Evolutionary conservation across 2,329 filamentous ascomycete genomes (phyloP), one percentile per base, ranked within the genome.

Genomic region (Knufia fluminis): DNA sequence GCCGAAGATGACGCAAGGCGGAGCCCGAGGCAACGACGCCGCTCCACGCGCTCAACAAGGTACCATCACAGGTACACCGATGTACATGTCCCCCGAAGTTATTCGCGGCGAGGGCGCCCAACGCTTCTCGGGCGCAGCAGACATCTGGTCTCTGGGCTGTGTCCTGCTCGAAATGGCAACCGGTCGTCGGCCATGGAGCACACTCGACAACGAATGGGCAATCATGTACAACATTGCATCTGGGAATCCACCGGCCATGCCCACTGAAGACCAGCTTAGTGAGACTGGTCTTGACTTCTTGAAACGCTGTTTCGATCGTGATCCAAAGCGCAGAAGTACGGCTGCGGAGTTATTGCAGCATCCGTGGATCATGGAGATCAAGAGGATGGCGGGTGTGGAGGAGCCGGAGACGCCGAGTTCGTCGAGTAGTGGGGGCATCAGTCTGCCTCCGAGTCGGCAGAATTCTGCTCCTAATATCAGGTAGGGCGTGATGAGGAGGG

Each of bases 191-290:
- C 92, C 92, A 1, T 98, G 92, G 92, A 88, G 89, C 22, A 88
- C 84, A 56, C 80, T 97, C 41, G 92, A 98, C 71, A 98, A 98
- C 64, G 92, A 98, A 68, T 98, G 90, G 89, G 92, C 92, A 36
- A 97, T 98, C 71, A 98, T 98, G 92, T 98, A 96, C 76, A 97
- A 97, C 72, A 98, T 98, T 62, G 92, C 92, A 1, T 91, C 95
- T 64, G 92, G 92, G 56, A 94, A 96, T 60, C 86, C 89, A 43
- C 92, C 92, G 4, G 84, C 88, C 63, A 75, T 96, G 49, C 92
- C 92, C 1, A 76, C 79, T 1, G 65, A 73, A 1, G 91, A 97
- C 46, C 91, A 97, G 67, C 78, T 98, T 55, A 92, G 86, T 61
- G 78, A 83, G 0, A 69, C 80, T 49, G 92, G 92, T 19, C 82